Evolutionary conservation across 768 basidiomycete species (phyloP).

Genomic region (Cyclocybe cylindracea): DNA sequence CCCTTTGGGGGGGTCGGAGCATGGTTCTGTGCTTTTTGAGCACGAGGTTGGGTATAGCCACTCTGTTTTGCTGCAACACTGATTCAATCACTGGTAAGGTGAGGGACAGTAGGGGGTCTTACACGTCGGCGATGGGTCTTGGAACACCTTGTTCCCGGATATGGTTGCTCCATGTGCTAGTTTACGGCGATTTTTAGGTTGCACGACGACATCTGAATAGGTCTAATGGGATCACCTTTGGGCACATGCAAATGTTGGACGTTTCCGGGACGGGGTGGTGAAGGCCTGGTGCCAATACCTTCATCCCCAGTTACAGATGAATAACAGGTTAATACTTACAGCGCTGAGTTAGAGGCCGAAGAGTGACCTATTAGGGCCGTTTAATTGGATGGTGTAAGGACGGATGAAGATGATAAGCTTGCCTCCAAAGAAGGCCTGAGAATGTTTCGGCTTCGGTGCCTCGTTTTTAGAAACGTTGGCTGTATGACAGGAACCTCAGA

Average conservation of each 20-base stretch:
- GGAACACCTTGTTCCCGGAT: conserved; percentile 13
- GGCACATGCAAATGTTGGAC: conserved; percentile 5
- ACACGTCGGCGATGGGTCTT: conserved; percentile 10
- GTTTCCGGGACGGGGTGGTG: conserved; percentile 12
- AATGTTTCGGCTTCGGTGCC: conserved; percentile 13
- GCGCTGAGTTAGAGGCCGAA: conserved; percentile 9
- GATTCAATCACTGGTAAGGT: conserved; percentile 12
- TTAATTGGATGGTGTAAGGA: conserved; percentile 12
- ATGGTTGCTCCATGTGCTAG: conserved; percentile 11
- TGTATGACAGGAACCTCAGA: conserved; percentile 12
- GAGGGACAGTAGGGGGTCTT: conserved; percentile 10
- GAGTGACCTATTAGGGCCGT: conserved; percentile 11
- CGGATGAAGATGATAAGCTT: conserved; percentile 8
- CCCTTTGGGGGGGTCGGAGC: conserved; percentile 11
- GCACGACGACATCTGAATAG: conserved; percentile 11
- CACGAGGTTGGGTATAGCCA: conserved; percentile 10
- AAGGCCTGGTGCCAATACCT: conserved; percentile 11
- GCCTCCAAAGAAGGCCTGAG: conserved; percentile 12
- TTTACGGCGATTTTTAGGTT: conserved; percentile 10
- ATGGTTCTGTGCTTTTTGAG: conserved; percentile 13
- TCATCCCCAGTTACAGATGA: conserved; percentile 9
- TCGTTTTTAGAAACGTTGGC: conserved; percentile 13
- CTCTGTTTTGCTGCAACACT: conserved; percentile 11
- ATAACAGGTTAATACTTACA: conserved; percentile 10
- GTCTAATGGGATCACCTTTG: conserved; percentile 7